These are phyloP conservation scores for Diaporthe sp. DNA, from an alignment of 2,329 filamentous ascomycete species.

Conservation along the genomic window DNA sequence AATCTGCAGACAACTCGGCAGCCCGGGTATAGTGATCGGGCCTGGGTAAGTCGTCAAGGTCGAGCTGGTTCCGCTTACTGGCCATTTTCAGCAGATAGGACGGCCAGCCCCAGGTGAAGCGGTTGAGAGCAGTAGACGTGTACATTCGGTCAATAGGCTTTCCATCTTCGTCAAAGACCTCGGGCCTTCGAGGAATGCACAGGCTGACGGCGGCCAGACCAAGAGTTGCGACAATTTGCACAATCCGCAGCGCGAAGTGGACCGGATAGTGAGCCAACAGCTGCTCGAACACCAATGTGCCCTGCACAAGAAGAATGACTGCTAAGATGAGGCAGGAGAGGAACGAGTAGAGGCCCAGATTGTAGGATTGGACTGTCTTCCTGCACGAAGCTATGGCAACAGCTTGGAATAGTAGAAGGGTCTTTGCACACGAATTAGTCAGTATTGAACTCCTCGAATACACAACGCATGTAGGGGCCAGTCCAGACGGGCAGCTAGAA, in stretches of 20 bases:
- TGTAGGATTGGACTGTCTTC: slow-evolving; percentile 65
- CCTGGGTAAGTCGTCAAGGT: slow-evolving; percentile 73
- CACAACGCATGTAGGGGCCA: background rate
- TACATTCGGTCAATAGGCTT: slow-evolving; percentile 73
- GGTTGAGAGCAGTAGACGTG: slow-evolving; percentile 71
- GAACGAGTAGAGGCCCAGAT: slow-evolving; percentile 66
- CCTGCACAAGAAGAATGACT: slow-evolving; percentile 60
- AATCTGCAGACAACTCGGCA: slow-evolving; percentile 64
- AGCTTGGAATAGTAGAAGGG: slow-evolving; percentile 66
- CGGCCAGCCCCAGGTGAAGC: slow-evolving; percentile 78
- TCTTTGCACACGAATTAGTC: slow-evolving; percentile 51
- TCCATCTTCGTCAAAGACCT: slow-evolving; percentile 70
- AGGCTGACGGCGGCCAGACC: slow-evolving; percentile 63
- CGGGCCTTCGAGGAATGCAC: slow-evolving; percentile 75
- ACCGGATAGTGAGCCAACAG: slow-evolving; percentile 50
- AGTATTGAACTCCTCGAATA: slow-evolving; percentile 26
- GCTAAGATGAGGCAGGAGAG: slow-evolving; percentile 62
- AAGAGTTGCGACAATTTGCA: slow-evolving; percentile 61
- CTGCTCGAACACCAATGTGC: slow-evolving; percentile 54
- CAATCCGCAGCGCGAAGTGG: slow-evolving; percentile 61
- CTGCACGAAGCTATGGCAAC: slow-evolving; percentile 62
- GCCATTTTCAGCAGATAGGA: slow-evolving; percentile 67
- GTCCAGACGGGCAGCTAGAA: background rate
- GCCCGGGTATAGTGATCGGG: slow-evolving; percentile 69
- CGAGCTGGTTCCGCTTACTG: slow-evolving; percentile 69